Evolutionary conservation across 306 rosid species (phyloP), one percentile per base, ranked within the genome.

Genomic region (Trifolium repens): DNA sequence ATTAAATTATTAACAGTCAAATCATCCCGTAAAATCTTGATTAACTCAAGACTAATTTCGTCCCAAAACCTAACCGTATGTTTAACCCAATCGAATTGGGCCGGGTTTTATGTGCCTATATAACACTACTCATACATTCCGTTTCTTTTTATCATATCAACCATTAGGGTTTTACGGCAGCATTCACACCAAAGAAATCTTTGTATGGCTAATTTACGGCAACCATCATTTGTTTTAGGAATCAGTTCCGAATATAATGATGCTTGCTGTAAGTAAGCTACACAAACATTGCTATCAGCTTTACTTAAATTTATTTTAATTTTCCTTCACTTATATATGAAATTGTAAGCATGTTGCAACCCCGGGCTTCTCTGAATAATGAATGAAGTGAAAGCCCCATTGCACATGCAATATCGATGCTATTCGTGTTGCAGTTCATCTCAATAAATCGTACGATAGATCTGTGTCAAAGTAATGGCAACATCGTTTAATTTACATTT

Each of bases 341-440:
- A 27, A 17, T 46, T 40, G 6, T 13, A 7, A 1, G 87, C 87
- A 79, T 47, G 81, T 26, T 83, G 86, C 83, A 44, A 55, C 57
- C 87, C 87, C 84, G 84, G 84, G 84, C 84, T 53, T 76, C 81
- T 60, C 81, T 67, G 84, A 83, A 0, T 27, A 35, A 58, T 8
- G 60, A 17, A 46, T 83, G 84, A 79, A 39, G 81, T 1, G 68
- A 71, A 1, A 9, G 85, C 78, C 88, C 88, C 88, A 19, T 78
- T 69, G 85, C 85, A 37, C 62, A 78, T 84, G 88, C 88, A 0
- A 84, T 30, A 81, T 53, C 17, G 13, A 16, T 2, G 85, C 83
- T 73, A 78, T 81, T 84, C 81, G 88, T 84, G 88, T 84, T 84
- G 88, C 88, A 81, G 83, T 78, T 84, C 50, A 78, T 79, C 70